Evolutionary conservation across 805 yeast genomes (phyloP).

Genomic region (Groenewaldozyma salmanticensis): DNA sequence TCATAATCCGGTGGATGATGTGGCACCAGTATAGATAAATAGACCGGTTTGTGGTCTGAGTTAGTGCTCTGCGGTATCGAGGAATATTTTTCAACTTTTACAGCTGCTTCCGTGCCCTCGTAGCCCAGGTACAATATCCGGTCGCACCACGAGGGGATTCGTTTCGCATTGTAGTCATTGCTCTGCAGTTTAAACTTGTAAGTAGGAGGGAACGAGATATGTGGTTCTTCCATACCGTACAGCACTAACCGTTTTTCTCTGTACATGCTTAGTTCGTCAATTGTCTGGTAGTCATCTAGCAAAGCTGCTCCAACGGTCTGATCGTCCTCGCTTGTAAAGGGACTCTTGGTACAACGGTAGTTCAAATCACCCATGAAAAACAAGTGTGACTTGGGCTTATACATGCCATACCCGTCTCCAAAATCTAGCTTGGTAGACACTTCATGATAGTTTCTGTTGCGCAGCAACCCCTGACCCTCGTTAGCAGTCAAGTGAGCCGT

Average conservation of each 20-base stretch:
- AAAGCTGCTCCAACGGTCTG: constrained; percentile 13
- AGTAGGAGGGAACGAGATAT: constrained; percentile 66
- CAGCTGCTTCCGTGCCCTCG: constrained; percentile 15
- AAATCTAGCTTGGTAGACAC: constrained; percentile 48
- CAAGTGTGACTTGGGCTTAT: constrained; percentile 47
- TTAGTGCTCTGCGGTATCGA: constrained; percentile 38
- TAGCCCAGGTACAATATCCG: constrained; percentile 55
- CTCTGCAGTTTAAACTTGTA: constrained; percentile 51
- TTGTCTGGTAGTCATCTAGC: constrained; percentile 18
- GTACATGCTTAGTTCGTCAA: constrained; percentile 44
- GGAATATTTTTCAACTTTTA: constrained; percentile 35
- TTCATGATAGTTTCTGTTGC: constrained; percentile 45
- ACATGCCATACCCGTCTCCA: constrained; percentile 44
- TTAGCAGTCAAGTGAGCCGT: constrained; percentile 68
- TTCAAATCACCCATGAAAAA: constrained; percentile 82
- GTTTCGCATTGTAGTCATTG: constrained; percentile 41
- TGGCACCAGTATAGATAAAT: constrained; percentile 26
- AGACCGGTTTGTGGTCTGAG: constrained; percentile 82
- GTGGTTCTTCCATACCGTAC: constrained; percentile 55
- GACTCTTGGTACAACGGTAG: constrained; percentile 43
- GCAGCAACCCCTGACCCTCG: constrained; percentile 49
- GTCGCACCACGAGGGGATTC: constrained; percentile 89
- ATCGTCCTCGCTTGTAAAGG: constrained; percentile 9
- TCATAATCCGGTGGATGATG: constrained; percentile 6
- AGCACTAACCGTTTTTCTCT: constrained; percentile 38